Evolutionary conservation across 371 early-diverging fungal species (phyloP), one percentile per base, ranked within the genome.

Genomic region (Apophysomyces sp.): DNA sequence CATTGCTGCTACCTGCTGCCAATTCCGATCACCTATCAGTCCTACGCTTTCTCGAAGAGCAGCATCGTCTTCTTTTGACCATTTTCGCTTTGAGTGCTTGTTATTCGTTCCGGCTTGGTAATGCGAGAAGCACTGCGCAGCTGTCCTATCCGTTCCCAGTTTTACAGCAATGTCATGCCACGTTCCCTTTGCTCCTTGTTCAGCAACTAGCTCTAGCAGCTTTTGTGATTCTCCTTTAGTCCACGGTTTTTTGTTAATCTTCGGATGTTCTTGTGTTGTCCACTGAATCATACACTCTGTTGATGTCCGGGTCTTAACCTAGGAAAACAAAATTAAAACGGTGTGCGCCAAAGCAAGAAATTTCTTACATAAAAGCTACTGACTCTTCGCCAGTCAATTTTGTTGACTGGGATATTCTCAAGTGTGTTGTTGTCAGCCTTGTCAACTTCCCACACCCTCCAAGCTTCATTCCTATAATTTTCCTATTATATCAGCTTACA

Each of bases 261-360:
- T 76, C 1, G 94, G 94, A 68, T 93, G 93, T 52, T 90, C 92
- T 57, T 89, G 90, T n/a, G 85, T 85, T 4, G 89, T 88, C 92
- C 93, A 93, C 62, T 89, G 92, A 51, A 92, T 93, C 31, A 86
- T 74, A 57, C 92, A 93, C 69, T 92, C 91, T 13, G 71, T 78
- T 1, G 89, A 72, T 13, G 82, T 81, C 57, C 89, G 76, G 28
- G 86, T 75, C 15, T 74, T 83, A 26, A 92, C 81, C 85, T 84
- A 55, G n/a, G 21, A 8, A 26, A 27, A 51, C 16, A 24, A 15
- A 15, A 4, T 15, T 4, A 16, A 26, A 28, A 4, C 40, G 15
- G 49, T 3, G 2, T 21, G 9, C 7, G 11, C 24, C 49, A 16
- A 30, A 6, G 0, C 4, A 26, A 36, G 27, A 6, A 9, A 53